A percentile compares a stretch with the other conserved stretches of the same genome.
Conservation (phyloP, 176 grass and related monocot species). For the Oryza officinalis region DNA sequence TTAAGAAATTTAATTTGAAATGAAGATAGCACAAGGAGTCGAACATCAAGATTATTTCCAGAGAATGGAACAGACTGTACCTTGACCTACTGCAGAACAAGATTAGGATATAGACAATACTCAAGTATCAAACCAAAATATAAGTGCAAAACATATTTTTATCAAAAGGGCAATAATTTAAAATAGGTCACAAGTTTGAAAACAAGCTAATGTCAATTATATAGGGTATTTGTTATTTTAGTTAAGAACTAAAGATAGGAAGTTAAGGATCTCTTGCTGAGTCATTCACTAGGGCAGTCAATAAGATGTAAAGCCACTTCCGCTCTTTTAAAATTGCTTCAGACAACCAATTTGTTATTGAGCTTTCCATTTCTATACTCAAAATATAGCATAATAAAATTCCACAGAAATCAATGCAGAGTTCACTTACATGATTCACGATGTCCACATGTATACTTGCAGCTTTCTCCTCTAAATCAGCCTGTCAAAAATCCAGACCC, state of each 20-base stretch:
- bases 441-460: slow-evolving; percentile 64
- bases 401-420: slow-evolving; percentile 18
- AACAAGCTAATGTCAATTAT: not conserved
- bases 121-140: slow-evolving; percentile 25
- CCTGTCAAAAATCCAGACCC: slow-evolving; percentile 54
- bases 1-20: slow-evolving; percentile 26
- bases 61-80: not conserved
- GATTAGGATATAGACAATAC: not conserved
- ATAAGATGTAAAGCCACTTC: not conserved
- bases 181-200: slow-evolving; percentile 6
- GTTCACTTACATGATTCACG: slow-evolving; percentile 74
- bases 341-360: slow-evolving; percentile 26
- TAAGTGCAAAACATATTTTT: not conserved
- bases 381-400: slow-evolving; percentile 15
- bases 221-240: not conserved
- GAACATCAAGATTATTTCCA: not conserved
- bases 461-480: slow-evolving; percentile 67
- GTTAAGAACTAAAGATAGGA: not conserved
- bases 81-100: not conserved
- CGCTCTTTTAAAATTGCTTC: slow-evolving; percentile 11
- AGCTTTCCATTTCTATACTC: slow-evolving; percentile 18
- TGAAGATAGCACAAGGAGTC: slow-evolving; percentile 11
- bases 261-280: slow-evolving; percentile 21
- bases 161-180: slow-evolving; percentile 1
- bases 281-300: not conserved